phyloP scores from a whole-genome alignment of 805 yeast genomes.

The Candida mattraensis region DNA sequence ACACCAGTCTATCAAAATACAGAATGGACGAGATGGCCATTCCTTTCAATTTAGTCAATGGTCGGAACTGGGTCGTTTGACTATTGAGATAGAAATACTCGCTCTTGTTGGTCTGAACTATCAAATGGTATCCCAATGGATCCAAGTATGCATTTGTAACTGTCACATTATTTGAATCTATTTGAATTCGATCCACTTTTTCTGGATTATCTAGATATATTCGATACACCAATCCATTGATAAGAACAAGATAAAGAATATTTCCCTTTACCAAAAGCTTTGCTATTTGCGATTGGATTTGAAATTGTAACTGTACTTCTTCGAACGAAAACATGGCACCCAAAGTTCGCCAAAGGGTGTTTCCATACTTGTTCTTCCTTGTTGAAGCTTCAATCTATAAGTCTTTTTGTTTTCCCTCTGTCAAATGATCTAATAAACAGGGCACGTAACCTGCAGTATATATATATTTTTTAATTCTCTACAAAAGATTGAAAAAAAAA shows the following conservation, averaged over 20 bases:
- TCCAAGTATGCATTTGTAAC: slow-evolving; percentile 44
- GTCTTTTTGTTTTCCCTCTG: too few species aligned
- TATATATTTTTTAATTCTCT: too few species aligned
- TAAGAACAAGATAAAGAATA: slow-evolving; percentile 53
- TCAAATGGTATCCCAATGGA: slow-evolving; percentile 50
- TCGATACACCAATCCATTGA: slow-evolving; percentile 54
- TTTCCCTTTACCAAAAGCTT: slow-evolving; percentile 57
- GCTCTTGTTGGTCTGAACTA: slow-evolving; percentile 45
- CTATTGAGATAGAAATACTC: slow-evolving; percentile 50
- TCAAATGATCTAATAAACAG: too few species aligned
- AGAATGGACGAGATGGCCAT: slow-evolving; percentile 43
- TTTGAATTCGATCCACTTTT: slow-evolving; percentile 43
- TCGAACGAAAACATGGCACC: slow-evolving; percentile 26
- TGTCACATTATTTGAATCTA: slow-evolving; percentile 30
- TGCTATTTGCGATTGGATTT: slow-evolving; percentile 37
- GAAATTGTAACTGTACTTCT: slow-evolving; percentile 36
- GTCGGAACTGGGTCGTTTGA: slow-evolving; percentile 40
- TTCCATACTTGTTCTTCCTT: background rate
- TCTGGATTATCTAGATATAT: slow-evolving; percentile 69
- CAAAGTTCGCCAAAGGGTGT: background rate
- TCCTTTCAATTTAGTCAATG: slow-evolving; percentile 48
- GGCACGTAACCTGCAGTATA: too few species aligned
- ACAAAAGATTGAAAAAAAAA: too few species aligned
- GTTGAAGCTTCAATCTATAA: too few species aligned
- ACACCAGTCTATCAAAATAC: slow-evolving; percentile 31